Evolutionary conservation across 148 eudicot genomes (phyloP).

Genomic region (Polygonum maritimum): DNA sequence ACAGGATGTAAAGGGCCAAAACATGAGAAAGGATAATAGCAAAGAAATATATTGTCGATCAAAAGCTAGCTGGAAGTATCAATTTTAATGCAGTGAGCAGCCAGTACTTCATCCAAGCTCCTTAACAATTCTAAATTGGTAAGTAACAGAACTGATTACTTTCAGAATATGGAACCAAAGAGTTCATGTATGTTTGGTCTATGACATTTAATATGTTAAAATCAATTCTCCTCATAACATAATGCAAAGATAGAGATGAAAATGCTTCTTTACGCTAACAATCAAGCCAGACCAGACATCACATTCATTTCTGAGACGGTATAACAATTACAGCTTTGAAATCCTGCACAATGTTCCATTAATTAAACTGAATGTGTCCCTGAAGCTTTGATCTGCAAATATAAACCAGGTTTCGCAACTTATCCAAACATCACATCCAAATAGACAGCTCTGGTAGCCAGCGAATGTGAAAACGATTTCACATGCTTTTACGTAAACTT

Average conservation of each 20-base stretch:
- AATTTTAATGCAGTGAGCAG: not conserved
- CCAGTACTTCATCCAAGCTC: not conserved
- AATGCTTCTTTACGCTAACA: not conserved
- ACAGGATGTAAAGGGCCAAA: not conserved
- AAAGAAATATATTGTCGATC: not conserved
- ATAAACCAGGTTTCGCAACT: not conserved
- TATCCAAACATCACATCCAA: not conserved
- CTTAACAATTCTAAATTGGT: not conserved
- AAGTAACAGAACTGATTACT: not conserved
- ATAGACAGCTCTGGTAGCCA: not conserved
- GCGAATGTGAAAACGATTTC: not conserved
- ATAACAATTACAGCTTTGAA: not conserved
- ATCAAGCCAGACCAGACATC: not conserved
- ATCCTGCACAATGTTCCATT: not conserved
- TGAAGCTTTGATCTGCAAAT: slow-evolving; percentile 3
- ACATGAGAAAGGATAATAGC: not conserved
- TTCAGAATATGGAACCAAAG: not conserved
- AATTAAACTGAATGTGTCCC: not conserved
- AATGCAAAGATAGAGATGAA: not conserved
- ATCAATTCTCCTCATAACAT: not conserved
- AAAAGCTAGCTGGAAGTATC: not conserved
- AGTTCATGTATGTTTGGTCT: not conserved
- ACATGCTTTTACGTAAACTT: not conserved
- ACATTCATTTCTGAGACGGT: not conserved
- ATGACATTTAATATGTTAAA: not conserved